phyloP scores from a whole-genome alignment of 257 asterid species.

The Solanum raphanifolium region DNA sequence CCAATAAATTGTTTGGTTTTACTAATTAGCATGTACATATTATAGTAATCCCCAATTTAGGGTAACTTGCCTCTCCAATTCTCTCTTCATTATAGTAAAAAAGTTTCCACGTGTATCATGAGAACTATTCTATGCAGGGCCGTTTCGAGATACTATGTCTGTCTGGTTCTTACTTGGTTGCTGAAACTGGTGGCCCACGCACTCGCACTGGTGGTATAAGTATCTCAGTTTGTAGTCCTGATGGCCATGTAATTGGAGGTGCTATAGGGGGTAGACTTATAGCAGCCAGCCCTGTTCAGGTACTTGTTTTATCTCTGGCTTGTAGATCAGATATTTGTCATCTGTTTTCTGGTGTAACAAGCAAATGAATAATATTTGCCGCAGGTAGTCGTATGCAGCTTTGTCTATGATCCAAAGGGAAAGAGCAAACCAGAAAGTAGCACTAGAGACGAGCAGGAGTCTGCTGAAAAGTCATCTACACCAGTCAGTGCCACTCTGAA shows the following conservation, averaged over 20 bases:
- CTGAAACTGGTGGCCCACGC: slow-evolving; percentile 52
- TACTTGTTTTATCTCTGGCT: not conserved
- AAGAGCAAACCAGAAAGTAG: slow-evolving; percentile 39
- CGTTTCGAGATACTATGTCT: slow-evolving; percentile 53
- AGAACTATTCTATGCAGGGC: slow-evolving; percentile 28
- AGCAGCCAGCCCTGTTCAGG: slow-evolving; percentile 55
- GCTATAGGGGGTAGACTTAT: slow-evolving; percentile 57
- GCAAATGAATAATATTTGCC: not conserved
- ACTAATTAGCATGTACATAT: not conserved
- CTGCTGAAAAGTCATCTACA: slow-evolving; percentile 31
- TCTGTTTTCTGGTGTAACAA: not conserved
- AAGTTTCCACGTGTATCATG: not conserved
- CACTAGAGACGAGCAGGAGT: slow-evolving; percentile 22
- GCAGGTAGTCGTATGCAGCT: slow-evolving; percentile 82
- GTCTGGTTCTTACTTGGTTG: slow-evolving; percentile 58
- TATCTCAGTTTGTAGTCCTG: slow-evolving; percentile 58
- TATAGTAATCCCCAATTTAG: not conserved
- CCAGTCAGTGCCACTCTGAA: slow-evolving; percentile 20
- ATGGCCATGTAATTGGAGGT: slow-evolving; percentile 62
- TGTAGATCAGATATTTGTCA: not conserved
- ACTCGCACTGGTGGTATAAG: slow-evolving; percentile 59
- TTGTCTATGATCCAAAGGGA: slow-evolving; percentile 57
- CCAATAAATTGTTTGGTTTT: not conserved
- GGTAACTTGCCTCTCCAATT: not conserved
- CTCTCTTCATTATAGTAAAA: not conserved